Evolutionary conservation across 73 alveolate species (phyloP).

Genomic region (Paraurostyla sp.): DNA sequence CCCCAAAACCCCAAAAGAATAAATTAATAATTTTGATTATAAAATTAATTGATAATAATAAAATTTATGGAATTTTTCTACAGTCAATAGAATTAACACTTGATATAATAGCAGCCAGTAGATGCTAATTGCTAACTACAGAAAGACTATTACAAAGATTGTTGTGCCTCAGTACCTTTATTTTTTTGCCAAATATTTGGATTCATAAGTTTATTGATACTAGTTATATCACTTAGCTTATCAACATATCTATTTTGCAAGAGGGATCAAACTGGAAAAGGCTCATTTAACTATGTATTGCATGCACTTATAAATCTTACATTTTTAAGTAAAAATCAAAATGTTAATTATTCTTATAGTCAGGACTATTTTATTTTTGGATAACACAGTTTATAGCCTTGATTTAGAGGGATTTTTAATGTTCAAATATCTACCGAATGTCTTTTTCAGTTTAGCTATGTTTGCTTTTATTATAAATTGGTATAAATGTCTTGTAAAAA

Average conservation of each 20-base stretch:
- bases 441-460: constrained; percentile 23
- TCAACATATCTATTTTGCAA: not conserved
- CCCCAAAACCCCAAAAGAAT: too few relatives aligned
- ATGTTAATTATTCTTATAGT: not conserved
- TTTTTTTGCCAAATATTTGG: not conserved
- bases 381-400: not conserved
- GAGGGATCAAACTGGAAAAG: not conserved
- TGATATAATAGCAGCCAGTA: too few relatives aligned
- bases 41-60: too few relatives aligned
- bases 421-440: not conserved
- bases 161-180: constrained; percentile 14
- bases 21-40: too few relatives aligned
- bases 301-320: constrained; percentile 12
- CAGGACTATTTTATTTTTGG: not conserved
- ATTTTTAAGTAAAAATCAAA: not conserved
- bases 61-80: too few relatives aligned
- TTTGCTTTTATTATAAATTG: constrained; percentile 22
- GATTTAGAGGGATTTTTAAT: not conserved
- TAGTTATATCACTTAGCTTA: not conserved
- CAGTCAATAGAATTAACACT: too few relatives aligned
- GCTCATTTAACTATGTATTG: not conserved
- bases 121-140: too few relatives aligned
- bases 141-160: not conserved
- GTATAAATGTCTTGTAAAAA: not conserved
- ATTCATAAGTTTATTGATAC: not conserved